Conservation (phyloP, 305 asterid genomes). For the Fraxinus baroniana region DNA sequence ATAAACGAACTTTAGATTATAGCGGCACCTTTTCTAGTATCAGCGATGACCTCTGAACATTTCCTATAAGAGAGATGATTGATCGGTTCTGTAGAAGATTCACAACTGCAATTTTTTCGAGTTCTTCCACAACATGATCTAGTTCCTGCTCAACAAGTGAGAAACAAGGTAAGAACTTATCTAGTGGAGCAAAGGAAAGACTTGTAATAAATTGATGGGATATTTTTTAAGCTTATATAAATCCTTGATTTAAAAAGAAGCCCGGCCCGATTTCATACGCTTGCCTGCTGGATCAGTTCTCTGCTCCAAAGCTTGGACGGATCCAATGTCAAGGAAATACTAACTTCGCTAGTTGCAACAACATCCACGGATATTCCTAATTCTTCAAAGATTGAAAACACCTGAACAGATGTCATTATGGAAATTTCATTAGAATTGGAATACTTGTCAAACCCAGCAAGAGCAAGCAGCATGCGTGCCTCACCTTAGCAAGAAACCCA, state of each 20-base stretch:
- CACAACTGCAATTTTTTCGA: constrained; percentile 85
- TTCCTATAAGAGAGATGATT: constrained; percentile 91
- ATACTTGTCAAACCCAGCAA: not conserved
- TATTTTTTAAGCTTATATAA: not conserved
- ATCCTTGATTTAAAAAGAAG: constrained; percentile 15
- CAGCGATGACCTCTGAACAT: constrained; percentile 84
- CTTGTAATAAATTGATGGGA: not conserved
- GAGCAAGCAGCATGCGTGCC: constrained; percentile 6
- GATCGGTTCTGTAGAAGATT: constrained; percentile 85
- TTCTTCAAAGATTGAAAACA: constrained; percentile 84
- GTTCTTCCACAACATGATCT: constrained; percentile 85
- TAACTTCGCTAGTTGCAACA: constrained; percentile 97
- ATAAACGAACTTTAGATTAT: not conserved
- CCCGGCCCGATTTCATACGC: constrained; percentile 35
- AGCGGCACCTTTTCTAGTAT: constrained; percentile 79
- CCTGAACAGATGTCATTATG: constrained; percentile 41
- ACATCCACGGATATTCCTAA: constrained; percentile 95
- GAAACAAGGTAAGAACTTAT: constrained; percentile 8
- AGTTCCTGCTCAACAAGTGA: constrained; percentile 55
- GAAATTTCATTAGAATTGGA: constrained; percentile 14
- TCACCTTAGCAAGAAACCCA: constrained; percentile 96
- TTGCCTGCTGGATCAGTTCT: constrained; percentile 97
- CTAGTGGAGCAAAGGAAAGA: not conserved
- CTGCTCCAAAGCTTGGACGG: constrained; percentile 98
- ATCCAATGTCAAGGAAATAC: constrained; percentile 90